A percentile compares a stretch with the other conserved stretches of the same genome.
phyloP scores from a whole-genome alignment of 2,329 filamentous ascomycete genomes.

The Claviceps sp. region DNA sequence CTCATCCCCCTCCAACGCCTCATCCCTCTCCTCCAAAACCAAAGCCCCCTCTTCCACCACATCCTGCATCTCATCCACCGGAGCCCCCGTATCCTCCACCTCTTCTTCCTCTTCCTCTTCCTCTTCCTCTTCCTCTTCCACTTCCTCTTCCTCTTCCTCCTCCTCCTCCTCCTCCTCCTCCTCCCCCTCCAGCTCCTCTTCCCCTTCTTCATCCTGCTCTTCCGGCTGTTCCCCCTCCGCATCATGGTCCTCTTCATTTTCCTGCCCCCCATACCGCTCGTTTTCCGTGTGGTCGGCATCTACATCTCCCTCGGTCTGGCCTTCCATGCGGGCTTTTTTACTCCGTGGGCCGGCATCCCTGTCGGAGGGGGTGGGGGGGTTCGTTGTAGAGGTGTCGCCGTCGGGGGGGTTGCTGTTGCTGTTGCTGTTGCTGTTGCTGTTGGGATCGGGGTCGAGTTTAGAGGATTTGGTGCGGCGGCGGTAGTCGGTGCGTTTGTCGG shows the following conservation, averaged over 20 bases:
- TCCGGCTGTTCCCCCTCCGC: slow-evolving; percentile 31
- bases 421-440: neutral
- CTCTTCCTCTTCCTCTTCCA: slow-evolving; percentile 31
- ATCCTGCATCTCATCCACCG: slow-evolving; percentile 35
- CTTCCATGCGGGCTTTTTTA: slow-evolving; percentile 31
- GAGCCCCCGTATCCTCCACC: slow-evolving; percentile 27
- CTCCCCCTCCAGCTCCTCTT: slow-evolving; percentile 28
- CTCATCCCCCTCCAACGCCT: slow-evolving; percentile 49
- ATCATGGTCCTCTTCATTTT: slow-evolving; percentile 26
- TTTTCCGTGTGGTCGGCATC: slow-evolving; percentile 11
- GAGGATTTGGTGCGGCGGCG: slow-evolving; percentile 51
- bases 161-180: too few relatives aligned
- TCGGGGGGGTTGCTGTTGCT: neutral
- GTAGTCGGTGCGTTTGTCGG: slow-evolving; percentile 61
- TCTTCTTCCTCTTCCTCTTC: slow-evolving; percentile 25
- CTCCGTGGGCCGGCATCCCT: slow-evolving; percentile 22
- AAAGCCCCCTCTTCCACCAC: slow-evolving; percentile 33
- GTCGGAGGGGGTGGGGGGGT: slow-evolving; percentile 16
- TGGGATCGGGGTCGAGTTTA: slow-evolving; percentile 25
- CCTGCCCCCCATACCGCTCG: slow-evolving; percentile 31
- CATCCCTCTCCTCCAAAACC: slow-evolving; percentile 38
- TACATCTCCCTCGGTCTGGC: slow-evolving; percentile 15
- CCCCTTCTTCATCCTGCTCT: slow-evolving; percentile 25
- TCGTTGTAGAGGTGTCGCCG: slow-evolving; percentile 25
- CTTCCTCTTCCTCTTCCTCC: slow-evolving; percentile 32